Evolutionary conservation across 306 rosid genomes (phyloP).

Genomic region (Fragaria vesca): DNA sequence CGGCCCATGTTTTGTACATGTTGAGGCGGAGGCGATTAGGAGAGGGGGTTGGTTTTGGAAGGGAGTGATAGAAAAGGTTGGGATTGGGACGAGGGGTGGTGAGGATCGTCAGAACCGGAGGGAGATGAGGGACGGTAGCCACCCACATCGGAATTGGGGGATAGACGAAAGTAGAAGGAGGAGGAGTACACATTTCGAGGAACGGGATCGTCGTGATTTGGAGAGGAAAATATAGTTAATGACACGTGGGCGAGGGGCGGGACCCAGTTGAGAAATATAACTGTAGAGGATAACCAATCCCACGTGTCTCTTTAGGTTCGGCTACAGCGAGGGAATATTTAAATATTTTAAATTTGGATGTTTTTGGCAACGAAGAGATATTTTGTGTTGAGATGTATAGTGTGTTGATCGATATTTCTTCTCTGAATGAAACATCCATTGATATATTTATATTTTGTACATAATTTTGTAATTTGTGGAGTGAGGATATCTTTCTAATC

Average conservation of each 20-base stretch:
- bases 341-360: neutral
- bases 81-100: slow-evolving; percentile 7
- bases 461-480: too few species aligned
- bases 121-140: slow-evolving; percentile 17
- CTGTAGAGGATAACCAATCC: neutral
- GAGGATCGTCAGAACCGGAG: slow-evolving; percentile 17
- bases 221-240: neutral
- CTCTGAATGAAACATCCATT: too few species aligned
- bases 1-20: slow-evolving; percentile 35
- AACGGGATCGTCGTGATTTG: neutral
- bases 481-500: too few species aligned
- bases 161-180: neutral
- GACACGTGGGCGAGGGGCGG: neutral
- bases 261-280: neutral
- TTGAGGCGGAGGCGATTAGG: slow-evolving; percentile 16
- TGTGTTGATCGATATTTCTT: too few species aligned
- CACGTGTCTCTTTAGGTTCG: neutral
- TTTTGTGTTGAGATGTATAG: too few species aligned
- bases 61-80: neutral
- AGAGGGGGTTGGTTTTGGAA: slow-evolving; percentile 12
- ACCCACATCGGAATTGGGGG: slow-evolving; percentile 29
- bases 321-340: neutral
- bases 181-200: neutral
- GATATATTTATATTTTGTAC: too few species aligned
- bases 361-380: neutral